Percentiles rank a stretch among this genome's conserved stretches.
These are phyloP conservation scores for Plectosphaerella cucumerina DNA, from an alignment of 2,329 filamentous ascomycete genomes.

Conservation along the genomic window DNA sequence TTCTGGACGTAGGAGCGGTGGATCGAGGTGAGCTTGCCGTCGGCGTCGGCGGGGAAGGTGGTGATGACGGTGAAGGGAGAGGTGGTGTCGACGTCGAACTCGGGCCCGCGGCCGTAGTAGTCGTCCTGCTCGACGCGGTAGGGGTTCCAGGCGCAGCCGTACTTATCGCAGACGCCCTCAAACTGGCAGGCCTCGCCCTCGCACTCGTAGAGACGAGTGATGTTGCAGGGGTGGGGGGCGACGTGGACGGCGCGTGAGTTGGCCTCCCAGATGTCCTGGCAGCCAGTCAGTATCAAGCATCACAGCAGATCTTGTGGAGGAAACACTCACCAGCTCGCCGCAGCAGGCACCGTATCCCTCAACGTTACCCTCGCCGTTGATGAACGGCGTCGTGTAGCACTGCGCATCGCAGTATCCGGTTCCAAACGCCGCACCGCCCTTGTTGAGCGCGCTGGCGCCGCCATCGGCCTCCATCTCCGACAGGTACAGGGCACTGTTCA, in stretches of 20 bases:
- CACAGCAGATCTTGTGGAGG: not conserved
- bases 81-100: constrained; percentile 28
- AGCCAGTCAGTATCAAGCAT: not conserved
- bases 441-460: constrained; percentile 48
- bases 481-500: constrained; percentile 65
- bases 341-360: constrained; percentile 43
- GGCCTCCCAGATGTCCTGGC: constrained; percentile 49
- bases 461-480: constrained; percentile 53
- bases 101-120: constrained; percentile 27
- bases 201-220: constrained; percentile 37
- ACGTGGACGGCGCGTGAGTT: constrained; percentile 40
- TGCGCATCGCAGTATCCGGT: constrained; percentile 63
- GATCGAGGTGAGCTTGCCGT: constrained; percentile 36
- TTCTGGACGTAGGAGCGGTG: constrained; percentile 45
- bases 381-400: constrained; percentile 47
- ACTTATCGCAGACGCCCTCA: constrained; percentile 37
- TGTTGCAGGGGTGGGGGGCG: constrained; percentile 45
- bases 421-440: constrained; percentile 55
- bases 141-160: constrained; percentile 40
- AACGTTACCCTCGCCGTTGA: constrained; percentile 42
- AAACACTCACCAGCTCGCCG: constrained; percentile 37
- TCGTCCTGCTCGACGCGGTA: constrained; percentile 24
- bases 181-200: constrained; percentile 33
- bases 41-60: constrained; percentile 37
- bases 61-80: constrained; percentile 42